phyloP scores from a whole-genome alignment of 148 eudicot species.

The Rhododendron griersonianum region DNA sequence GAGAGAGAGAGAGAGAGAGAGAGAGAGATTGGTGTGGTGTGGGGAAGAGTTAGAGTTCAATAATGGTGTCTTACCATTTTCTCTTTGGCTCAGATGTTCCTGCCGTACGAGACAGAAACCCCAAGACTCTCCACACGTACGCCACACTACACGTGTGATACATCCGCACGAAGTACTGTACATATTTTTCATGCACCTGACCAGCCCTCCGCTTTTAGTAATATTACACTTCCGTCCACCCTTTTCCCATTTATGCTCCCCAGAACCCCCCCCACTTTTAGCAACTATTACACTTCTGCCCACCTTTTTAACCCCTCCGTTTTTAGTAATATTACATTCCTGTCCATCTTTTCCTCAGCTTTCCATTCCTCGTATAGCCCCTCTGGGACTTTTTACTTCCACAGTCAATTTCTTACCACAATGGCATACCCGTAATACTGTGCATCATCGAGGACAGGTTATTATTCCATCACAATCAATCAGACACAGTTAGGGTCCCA shows the following conservation, averaged over 20 bases:
- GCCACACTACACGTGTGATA: background rate
- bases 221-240: background rate
- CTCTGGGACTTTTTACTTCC: background rate
- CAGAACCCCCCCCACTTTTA: background rate
- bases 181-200: background rate
- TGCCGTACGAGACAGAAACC: background rate
- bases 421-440: background rate
- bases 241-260: background rate
- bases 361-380: background rate
- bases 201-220: background rate
- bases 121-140: background rate
- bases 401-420: background rate
- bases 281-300: background rate
- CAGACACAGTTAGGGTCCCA: background rate
- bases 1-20: no score
- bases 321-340: background rate
- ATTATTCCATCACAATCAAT: background rate
- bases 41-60: background rate
- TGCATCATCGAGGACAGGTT: background rate
- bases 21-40: no score
- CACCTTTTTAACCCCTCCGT: background rate
- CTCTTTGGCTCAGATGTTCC: background rate
- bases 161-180: background rate
- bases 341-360: background rate
- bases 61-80: background rate